These are phyloP conservation scores for Creolimax fragrantissima DNA, from an alignment of 78 protist genomes.

Conservation along the genomic window DNA sequence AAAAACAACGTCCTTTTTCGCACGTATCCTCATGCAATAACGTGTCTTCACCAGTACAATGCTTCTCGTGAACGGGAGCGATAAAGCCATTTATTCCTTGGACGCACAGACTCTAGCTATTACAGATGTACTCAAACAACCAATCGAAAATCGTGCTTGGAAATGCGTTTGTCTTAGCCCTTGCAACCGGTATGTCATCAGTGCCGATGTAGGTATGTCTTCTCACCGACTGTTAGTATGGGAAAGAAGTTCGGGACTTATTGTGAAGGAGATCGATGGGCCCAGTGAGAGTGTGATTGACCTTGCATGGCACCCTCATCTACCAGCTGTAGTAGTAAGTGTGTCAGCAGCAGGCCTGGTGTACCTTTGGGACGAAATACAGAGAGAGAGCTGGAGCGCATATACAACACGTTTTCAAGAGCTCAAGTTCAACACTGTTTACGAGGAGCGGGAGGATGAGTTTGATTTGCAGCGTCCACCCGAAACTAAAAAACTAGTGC, in stretches of 20 bases:
- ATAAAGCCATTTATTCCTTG: background rate
- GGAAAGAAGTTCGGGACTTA: background rate
- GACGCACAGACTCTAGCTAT: background rate
- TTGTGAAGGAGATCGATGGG: background rate
- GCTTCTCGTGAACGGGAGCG: background rate
- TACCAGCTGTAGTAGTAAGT: background rate
- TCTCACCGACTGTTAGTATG: background rate
- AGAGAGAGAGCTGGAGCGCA: constrained; percentile 62
- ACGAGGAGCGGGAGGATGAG: constrained; percentile 69
- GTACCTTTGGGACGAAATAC: background rate
- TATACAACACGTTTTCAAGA: constrained; percentile 70
- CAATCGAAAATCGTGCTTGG: background rate
- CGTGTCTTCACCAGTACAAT: background rate
- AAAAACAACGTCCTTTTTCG: background rate
- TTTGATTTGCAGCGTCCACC: too few relatives aligned
- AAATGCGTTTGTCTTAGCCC: background rate
- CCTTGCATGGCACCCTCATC: constrained; percentile 18
- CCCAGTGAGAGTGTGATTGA: background rate
- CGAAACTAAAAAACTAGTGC: too few relatives aligned
- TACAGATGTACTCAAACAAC: background rate
- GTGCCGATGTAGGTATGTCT: background rate
- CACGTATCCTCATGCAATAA: background rate
- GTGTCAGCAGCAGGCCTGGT: background rate
- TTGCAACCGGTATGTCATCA: background rate
- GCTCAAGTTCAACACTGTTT: constrained; percentile 60